These are phyloP conservation scores for Yamadazyma oceani DNA, from an alignment of 1,139 yeast genomes.

Conservation along the genomic window DNA sequence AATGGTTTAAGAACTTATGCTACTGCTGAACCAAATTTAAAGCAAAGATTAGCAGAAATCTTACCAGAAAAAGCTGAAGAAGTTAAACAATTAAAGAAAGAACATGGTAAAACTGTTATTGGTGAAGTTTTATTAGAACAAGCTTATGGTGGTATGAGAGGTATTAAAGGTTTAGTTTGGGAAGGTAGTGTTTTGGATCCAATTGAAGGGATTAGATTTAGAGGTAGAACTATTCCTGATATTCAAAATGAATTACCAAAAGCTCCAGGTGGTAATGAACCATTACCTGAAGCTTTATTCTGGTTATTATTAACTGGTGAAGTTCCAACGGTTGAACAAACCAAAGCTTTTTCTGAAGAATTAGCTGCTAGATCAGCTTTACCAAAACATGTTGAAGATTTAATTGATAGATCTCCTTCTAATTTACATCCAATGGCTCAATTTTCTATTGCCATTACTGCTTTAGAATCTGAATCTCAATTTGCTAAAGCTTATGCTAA, in stretches of 20 bases:
- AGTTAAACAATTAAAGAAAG: constrained; percentile 85
- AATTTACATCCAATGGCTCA: constrained; percentile 98
- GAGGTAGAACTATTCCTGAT: constrained; percentile 97
- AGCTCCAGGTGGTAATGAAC: constrained; percentile 84
- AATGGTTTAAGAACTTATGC: constrained; percentile 16
- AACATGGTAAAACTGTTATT: constrained; percentile 85
- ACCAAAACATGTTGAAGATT: constrained; percentile 83
- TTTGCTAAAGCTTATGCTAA: constrained; percentile 89
- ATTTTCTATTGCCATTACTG: constrained; percentile 88
- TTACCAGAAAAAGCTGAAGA: constrained; percentile 91
- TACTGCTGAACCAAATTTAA: constrained; percentile 52
- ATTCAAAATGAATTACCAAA: constrained; percentile 90
- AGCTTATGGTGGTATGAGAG: constrained; percentile 99
- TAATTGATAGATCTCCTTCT: constrained; percentile 80
- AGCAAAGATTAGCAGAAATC: constrained; percentile 90
- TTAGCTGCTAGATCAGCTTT: constrained; percentile 82
- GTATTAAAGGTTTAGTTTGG: constrained; percentile 97
- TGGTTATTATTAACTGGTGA: constrained; percentile 93
- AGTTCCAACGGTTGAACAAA: constrained; percentile 77
- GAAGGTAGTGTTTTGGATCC: constrained; percentile 99
- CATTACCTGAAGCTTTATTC: constrained; percentile 88
- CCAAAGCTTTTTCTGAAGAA: constrained; percentile 73
- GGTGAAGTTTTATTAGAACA: constrained; percentile 95
- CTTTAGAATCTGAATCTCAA: constrained; percentile 85
- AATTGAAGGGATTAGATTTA: constrained; percentile 96